These are phyloP conservation scores for Metschnikowia gelsemii DNA, from an alignment of 805 yeast genomes.

Conservation along the genomic window DNA sequence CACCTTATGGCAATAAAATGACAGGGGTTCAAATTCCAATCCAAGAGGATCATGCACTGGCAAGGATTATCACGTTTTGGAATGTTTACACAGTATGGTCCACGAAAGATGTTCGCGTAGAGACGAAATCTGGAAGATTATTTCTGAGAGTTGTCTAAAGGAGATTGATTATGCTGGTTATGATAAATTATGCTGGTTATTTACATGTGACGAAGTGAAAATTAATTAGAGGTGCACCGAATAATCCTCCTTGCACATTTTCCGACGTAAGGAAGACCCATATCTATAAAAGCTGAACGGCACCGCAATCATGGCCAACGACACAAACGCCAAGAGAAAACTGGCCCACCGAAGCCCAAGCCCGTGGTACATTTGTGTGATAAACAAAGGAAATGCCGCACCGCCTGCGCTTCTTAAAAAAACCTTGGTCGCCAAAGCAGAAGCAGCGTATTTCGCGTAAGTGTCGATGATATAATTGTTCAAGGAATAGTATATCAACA, in stretches of 20 bases:
- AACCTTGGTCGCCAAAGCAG: conserved; percentile 79
- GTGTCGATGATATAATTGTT: conserved; percentile 89
- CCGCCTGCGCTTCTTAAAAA: conserved; percentile 81
- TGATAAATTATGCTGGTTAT: not conserved
- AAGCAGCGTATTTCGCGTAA: conserved; percentile 76
- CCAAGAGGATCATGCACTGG: too few relatives aligned
- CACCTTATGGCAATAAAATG: too few relatives aligned
- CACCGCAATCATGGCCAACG: conserved; percentile 70
- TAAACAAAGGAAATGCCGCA: conserved; percentile 80
- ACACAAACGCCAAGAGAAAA: conserved; percentile 73
- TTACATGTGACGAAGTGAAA: not conserved
- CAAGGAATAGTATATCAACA: conserved; percentile 54
- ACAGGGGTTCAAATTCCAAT: too few relatives aligned
- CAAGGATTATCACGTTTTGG: too few relatives aligned
- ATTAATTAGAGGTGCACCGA: conserved; percentile 13
- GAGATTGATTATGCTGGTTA: not conserved
- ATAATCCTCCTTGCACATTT: conserved; percentile 67
- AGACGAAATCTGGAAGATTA: too few relatives aligned
- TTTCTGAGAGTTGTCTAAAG: too few relatives aligned
- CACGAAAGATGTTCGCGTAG: too few relatives aligned
- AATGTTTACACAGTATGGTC: too few relatives aligned
- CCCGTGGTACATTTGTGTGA: conserved; percentile 75
- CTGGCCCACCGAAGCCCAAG: conserved; percentile 80
- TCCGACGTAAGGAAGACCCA: conserved; percentile 63
- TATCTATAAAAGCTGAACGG: conserved; percentile 71